Percentiles rank a stretch among this genome's conserved stretches.
Evolutionary conservation across 306 rosid species (phyloP).

Genomic region (Canavalia gladiata): DNA sequence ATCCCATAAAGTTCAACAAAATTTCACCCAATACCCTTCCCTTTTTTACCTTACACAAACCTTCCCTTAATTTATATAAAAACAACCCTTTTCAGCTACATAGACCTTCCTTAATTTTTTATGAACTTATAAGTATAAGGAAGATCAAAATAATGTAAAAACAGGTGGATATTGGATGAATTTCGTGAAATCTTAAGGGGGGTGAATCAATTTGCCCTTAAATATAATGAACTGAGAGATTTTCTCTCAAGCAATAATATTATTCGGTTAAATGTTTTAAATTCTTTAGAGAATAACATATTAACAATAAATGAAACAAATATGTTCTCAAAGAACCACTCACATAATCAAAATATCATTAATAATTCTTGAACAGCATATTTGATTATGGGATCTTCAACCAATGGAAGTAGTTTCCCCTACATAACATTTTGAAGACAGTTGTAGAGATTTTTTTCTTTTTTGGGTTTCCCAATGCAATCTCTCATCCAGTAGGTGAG

Average conservation of each 20-base stretch:
- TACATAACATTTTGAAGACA: neutral
- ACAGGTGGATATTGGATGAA: no score
- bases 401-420: neutral
- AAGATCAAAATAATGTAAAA: no score
- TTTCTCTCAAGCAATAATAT: conserved; percentile 8
- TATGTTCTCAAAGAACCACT: neutral
- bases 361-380: neutral
- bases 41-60: no score
- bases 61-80: no score
- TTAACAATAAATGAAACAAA: neutral
- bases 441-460: neutral
- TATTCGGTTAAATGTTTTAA: neutral
- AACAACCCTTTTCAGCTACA: no score
- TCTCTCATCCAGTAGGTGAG: neutral
- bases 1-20: no score
- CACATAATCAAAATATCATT: neutral
- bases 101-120: no score
- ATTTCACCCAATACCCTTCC: no score
- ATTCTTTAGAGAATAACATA: neutral
- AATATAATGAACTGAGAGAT: neutral
- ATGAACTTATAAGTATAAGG: no score
- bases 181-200: no score
- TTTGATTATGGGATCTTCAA: conserved; percentile 14
- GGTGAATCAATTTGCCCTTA: neutral
- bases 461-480: neutral